Evolutionary conservation across 2,329 filamentous ascomycete genomes (phyloP).

Genomic region (Epichloe brachyelytri): DNA sequence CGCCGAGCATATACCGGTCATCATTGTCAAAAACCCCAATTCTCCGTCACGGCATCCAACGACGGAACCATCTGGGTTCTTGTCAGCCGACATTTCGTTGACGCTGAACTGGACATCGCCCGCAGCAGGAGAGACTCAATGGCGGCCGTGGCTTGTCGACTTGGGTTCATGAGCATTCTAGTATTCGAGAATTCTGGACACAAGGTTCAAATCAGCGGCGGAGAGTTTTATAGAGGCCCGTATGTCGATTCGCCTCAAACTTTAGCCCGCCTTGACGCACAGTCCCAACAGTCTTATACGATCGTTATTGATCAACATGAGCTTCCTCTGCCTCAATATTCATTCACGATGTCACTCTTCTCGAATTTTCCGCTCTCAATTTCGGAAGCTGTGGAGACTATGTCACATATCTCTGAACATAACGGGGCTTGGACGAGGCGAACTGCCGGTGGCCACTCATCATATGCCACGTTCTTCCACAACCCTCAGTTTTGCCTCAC

Average conservation of each 20-base stretch:
- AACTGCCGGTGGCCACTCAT: conserved; percentile 75
- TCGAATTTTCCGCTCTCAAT: conserved; percentile 52
- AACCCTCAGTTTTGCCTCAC: conserved; percentile 77
- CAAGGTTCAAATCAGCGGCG: conserved; percentile 61
- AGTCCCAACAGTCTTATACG: conserved; percentile 32
- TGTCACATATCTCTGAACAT: conserved; percentile 44
- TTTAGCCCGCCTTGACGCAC: conserved; percentile 51
- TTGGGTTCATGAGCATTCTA: conserved; percentile 80
- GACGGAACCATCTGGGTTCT: conserved; percentile 68
- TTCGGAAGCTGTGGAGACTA: conserved; percentile 45
- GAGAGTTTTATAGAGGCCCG: conserved; percentile 59
- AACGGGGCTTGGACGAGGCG: conserved; percentile 60
- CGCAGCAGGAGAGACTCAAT: conserved; percentile 28
- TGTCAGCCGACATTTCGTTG: conserved; percentile 74
- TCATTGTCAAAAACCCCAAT: conserved; percentile 60
- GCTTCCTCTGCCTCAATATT: conserved; percentile 58
- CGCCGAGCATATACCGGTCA: conserved; percentile 34
- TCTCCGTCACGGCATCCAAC: conserved; percentile 47
- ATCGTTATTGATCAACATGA: conserved; percentile 68
- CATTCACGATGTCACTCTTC: conserved; percentile 80
- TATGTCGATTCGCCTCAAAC: conserved; percentile 92
- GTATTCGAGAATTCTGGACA: conserved; percentile 61
- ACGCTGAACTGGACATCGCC: conserved; percentile 46
- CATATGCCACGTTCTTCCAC: conserved; percentile 59
- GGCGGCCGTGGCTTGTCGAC: conserved; percentile 35